These are phyloP conservation scores for Coemansia sp. DNA, from an alignment of 192 early-diverging fungal genomes.

Conservation along the genomic window DNA sequence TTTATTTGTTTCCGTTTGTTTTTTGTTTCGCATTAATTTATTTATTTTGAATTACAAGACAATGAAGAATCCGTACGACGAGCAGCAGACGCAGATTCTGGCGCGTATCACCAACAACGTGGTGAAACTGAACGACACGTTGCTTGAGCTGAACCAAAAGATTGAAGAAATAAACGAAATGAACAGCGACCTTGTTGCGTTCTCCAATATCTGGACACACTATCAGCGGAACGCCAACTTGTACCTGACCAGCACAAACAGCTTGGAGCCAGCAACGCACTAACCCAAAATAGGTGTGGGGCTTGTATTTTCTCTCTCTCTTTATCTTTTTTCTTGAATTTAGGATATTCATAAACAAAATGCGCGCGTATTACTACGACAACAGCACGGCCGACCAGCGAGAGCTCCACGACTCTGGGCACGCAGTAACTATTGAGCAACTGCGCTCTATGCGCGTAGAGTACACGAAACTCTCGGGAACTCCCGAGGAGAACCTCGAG, in stretches of 20 bases:
- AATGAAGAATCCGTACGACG: constrained; percentile 55
- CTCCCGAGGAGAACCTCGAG: constrained; percentile 55
- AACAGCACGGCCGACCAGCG: constrained; percentile 69
- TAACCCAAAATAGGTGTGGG: neutral
- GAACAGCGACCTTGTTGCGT: constrained; percentile 55
- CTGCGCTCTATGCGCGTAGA: constrained; percentile 71
- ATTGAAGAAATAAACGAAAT: constrained; percentile 55
- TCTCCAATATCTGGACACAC: constrained; percentile 55
- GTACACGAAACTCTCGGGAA: constrained; percentile 64
- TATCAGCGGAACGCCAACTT: constrained; percentile 53
- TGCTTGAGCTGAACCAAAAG: constrained; percentile 53
- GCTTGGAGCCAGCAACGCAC: constrained; percentile 20
- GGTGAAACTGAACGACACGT: constrained; percentile 53
- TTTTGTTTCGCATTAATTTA: neutral
- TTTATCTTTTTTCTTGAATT: constrained; percentile 3
- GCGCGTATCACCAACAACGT: constrained; percentile 54
- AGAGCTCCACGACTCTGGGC: constrained; percentile 73
- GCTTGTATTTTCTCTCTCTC: constrained; percentile 1
- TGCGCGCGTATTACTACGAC: constrained; percentile 82
- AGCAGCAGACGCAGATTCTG: constrained; percentile 55
- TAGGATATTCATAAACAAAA: constrained; percentile 19
- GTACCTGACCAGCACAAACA: constrained; percentile 50
- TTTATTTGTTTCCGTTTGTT: constrained; percentile 5
- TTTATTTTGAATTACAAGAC: neutral
- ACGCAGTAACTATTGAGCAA: constrained; percentile 64